A percentile compares a stretch with the other conserved stretches of the same genome.
Evolutionary conservation across 768 basidiomycete species (phyloP).

Genomic region (Boletus sensibilis): DNA sequence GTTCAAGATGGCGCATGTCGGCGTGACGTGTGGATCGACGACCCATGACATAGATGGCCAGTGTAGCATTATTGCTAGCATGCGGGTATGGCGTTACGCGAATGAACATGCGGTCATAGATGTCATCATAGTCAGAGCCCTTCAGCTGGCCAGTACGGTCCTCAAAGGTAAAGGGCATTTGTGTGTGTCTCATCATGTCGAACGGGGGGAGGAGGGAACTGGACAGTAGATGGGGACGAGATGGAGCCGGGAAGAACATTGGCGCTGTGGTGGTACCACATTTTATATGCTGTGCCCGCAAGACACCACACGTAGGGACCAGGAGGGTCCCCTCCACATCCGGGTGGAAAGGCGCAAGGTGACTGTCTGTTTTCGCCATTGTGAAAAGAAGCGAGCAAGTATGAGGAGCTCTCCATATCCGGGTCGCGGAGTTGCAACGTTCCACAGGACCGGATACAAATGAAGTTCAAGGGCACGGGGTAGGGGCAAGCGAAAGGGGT

Average conservation of each 20-base stretch:
- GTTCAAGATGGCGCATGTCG: constrained; percentile 50
- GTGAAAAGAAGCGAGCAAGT: constrained; percentile 24
- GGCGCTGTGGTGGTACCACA: not conserved
- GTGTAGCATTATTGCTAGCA: constrained; percentile 33
- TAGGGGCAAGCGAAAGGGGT: not conserved
- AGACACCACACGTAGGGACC: constrained; percentile 16
- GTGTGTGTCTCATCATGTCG: constrained; percentile 21
- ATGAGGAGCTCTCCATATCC: constrained; percentile 27
- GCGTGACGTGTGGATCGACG: constrained; percentile 61
- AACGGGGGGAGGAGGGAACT: constrained; percentile 16
- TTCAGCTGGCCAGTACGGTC: constrained; percentile 60
- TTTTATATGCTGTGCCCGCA: constrained; percentile 27
- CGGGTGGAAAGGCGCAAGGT: constrained; percentile 25
- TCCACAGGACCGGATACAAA: not conserved
- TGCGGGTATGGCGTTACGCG: constrained; percentile 55
- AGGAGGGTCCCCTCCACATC: constrained; percentile 21
- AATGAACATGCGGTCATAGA: constrained; percentile 74
- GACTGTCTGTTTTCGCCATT: constrained; percentile 22
- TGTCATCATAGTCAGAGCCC: constrained; percentile 69
- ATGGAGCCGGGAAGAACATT: not conserved
- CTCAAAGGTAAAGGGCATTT: constrained; percentile 60
- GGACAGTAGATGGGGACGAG: not conserved
- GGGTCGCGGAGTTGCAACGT: constrained; percentile 32
- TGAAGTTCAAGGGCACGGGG: constrained; percentile 7
- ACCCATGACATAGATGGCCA: constrained; percentile 63